phyloP scores from a whole-genome alignment of 2,329 filamentous ascomycete species.

The Didymella arachidicola region DNA sequence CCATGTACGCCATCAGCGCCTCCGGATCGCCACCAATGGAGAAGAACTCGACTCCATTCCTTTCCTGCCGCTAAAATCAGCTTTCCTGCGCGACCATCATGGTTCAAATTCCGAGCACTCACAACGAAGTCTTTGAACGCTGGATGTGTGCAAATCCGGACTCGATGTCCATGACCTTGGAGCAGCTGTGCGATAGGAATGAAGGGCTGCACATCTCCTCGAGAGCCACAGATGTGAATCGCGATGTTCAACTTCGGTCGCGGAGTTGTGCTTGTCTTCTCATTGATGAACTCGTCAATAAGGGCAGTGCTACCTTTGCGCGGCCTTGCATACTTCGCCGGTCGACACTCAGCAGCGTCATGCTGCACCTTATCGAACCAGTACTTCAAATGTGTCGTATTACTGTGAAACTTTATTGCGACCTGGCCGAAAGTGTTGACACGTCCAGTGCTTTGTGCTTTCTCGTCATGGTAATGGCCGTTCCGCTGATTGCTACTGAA shows the following conservation, averaged over 20 bases:
- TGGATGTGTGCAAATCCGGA: constrained; percentile 42
- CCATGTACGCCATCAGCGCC: constrained; percentile 61
- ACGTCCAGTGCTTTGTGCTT: constrained; percentile 21
- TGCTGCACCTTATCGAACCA: constrained; percentile 29
- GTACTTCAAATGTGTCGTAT: constrained; percentile 24
- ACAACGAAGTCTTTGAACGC: constrained; percentile 31
- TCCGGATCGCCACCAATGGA: constrained; percentile 47
- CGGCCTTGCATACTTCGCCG: constrained; percentile 8
- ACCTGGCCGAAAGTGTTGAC: constrained; percentile 30
- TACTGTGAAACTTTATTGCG: constrained; percentile 29
- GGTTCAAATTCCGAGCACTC: constrained; percentile 1
- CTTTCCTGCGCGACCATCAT: not conserved
- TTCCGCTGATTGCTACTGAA: constrained; percentile 15
- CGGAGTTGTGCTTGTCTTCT: constrained; percentile 7
- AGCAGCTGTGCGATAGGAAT: constrained; percentile 64
- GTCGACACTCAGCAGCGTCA: constrained; percentile 10
- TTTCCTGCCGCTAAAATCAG: constrained; percentile 18
- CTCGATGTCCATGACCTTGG: constrained; percentile 36
- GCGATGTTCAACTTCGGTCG: constrained; percentile 57
- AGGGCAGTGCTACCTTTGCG: constrained; percentile 14
- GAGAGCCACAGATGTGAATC: constrained; percentile 62
- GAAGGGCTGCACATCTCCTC: constrained; percentile 67
- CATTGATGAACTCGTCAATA: constrained; percentile 11
- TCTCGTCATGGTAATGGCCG: constrained; percentile 20
- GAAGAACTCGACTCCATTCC: constrained; percentile 49